phyloP scores from a whole-genome alignment of 1,284 basidiomycete genomes.

The Agaricales sp. region DNA sequence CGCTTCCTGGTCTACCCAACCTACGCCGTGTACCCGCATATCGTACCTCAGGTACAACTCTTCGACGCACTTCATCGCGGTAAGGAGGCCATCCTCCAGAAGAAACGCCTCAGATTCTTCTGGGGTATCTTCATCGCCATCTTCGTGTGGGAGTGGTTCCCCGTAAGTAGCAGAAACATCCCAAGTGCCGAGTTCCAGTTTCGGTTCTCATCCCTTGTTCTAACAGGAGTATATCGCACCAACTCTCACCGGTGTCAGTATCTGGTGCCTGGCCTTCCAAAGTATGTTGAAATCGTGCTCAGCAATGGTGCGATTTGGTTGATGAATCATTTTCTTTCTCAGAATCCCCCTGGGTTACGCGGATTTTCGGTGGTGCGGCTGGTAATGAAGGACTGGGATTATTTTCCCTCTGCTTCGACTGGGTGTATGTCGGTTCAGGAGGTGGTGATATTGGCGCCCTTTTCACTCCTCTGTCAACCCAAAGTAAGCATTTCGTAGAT shows the following conservation, averaged over 20 bases:
- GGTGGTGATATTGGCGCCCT: constrained; percentile 26
- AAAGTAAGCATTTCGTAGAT: constrained; percentile 11
- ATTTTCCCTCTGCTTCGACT: constrained; percentile 23
- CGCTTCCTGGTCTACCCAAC: constrained; percentile 9
- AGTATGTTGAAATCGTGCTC: too few relatives aligned
- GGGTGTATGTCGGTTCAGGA: constrained; percentile 22
- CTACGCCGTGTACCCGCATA: constrained; percentile 6
- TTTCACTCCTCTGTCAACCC: constrained; percentile 25
- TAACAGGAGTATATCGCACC: constrained; percentile 12
- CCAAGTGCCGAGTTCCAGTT: too few relatives aligned
- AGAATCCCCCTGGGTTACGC: constrained; percentile 27
- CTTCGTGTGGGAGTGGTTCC: constrained; percentile 15
- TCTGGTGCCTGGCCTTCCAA: constrained; percentile 28
- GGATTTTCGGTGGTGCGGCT: constrained; percentile 34
- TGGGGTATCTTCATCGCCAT: constrained; percentile 24
- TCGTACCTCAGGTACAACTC: constrained; percentile 19
- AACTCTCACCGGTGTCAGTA: constrained; percentile 26
- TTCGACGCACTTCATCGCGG: constrained; percentile 31
- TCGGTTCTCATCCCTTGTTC: neutral
- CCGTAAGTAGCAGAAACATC: constrained; percentile 8
- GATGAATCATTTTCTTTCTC: neutral
- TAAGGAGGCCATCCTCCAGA: constrained; percentile 17
- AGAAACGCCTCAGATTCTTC: constrained; percentile 27
- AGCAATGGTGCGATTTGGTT: too few relatives aligned
- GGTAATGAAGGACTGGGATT: constrained; percentile 29